Evolutionary conservation across 768 basidiomycete genomes (phyloP).

Genomic region (Mycena vitilis): DNA sequence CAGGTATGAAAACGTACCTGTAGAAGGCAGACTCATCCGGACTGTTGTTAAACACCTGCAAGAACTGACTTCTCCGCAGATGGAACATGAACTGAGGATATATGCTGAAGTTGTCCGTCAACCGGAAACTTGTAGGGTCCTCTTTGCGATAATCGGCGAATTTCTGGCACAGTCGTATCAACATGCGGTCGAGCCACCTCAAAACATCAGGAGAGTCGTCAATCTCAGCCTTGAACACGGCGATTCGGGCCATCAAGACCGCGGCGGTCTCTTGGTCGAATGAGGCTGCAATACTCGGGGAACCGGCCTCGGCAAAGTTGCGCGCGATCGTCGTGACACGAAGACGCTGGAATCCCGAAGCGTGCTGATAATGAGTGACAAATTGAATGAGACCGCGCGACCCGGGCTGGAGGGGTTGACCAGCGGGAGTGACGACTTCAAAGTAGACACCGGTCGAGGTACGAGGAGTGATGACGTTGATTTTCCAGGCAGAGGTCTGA

Average conservation of each 20-base stretch:
- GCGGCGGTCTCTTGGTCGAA: conserved; percentile 99
- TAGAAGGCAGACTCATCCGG: conserved; percentile 99
- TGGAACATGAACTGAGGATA: conserved; percentile 99
- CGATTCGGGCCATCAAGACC: conserved; percentile 98
- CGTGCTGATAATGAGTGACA: conserved; percentile 98
- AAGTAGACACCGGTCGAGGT: conserved; percentile 96
- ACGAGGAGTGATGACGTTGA: conserved; percentile 89
- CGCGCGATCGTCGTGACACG: conserved; percentile 99
- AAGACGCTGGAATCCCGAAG: conserved; percentile 93
- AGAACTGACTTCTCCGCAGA: conserved; percentile 94
- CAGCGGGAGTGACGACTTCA: conserved; percentile 97
- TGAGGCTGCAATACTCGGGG: conserved; percentile 89
- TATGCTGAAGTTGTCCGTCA: conserved; percentile 96
- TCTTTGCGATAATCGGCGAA: conserved; percentile 99
- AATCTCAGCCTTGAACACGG: conserved; percentile 99
- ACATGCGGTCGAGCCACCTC: conserved; percentile 97
- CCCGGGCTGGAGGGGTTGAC: conserved; percentile 89
- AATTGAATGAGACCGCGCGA: conserved; percentile 97
- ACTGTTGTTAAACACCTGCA: conserved; percentile 99
- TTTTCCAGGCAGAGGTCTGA: conserved; percentile 98
- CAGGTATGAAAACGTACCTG: conserved; percentile 64
- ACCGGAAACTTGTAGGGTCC: conserved; percentile 92
- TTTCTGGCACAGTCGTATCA: conserved; percentile 98
- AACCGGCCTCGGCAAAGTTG: conserved; percentile 97
- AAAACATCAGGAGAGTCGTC: conserved; percentile 98